Conservation (phyloP, 2,329 filamentous ascomycete species). For the Ceratocystis lukuohia region DNA sequence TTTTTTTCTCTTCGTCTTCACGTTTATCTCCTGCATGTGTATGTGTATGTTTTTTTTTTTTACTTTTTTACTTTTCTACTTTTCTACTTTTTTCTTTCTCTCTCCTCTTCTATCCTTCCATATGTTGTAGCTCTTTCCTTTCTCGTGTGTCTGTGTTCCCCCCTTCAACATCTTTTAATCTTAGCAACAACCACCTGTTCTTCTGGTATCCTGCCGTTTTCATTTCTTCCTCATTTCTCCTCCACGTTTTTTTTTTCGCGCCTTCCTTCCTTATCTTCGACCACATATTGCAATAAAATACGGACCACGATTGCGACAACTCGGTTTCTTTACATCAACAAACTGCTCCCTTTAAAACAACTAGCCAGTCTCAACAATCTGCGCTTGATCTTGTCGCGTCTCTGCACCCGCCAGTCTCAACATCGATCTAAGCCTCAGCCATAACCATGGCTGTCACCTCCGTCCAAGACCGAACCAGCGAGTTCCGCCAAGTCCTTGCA, state of each 20-base stretch:
- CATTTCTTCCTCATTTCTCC: neutral
- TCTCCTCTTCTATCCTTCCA: neutral
- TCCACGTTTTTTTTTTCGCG: neutral
- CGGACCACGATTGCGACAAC: neutral
- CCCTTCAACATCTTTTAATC: neutral
- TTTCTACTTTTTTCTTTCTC: neutral
- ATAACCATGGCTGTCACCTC: constrained; percentile 50
- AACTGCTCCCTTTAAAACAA: neutral
- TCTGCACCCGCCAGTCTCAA: neutral
- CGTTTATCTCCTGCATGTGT: neutral
- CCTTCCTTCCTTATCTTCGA: neutral
- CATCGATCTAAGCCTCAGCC: neutral
- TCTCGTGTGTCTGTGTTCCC: neutral
- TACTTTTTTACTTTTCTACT: neutral
- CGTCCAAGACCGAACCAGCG: constrained; percentile 90
- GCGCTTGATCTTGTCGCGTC: neutral
- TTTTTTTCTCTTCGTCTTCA: neutral
- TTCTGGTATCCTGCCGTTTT: neutral
- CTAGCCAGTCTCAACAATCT: neutral
- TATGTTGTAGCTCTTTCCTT: neutral
- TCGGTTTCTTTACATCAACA: neutral
- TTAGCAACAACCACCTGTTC: constrained; percentile 1
- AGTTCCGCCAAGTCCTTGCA: constrained; percentile 83
- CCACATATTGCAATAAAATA: neutral
- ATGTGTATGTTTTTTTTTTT: neutral